Evolutionary conservation across 306 rosid species (phyloP).

Genomic region (Dryas octopetala): DNA sequence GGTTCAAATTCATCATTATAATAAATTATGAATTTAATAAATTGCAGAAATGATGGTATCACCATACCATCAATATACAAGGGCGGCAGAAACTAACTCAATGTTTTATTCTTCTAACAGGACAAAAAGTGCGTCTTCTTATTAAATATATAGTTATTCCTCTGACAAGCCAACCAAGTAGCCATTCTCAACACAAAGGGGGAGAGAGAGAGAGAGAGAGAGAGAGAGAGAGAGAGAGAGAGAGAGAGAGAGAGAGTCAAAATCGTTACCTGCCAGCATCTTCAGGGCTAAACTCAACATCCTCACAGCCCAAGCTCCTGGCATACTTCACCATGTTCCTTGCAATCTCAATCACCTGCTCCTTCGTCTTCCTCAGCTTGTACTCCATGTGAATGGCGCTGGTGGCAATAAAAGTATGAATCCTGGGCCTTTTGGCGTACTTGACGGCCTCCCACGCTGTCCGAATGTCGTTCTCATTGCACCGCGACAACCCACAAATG

Average conservation of each 20-base stretch:
- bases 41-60: background rate
- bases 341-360: constrained; percentile 69
- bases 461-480: constrained; percentile 76
- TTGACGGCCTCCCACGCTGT: constrained; percentile 94
- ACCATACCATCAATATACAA: background rate
- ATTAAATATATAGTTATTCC: background rate
- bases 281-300: constrained; percentile 94
- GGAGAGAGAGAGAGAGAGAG: too few species aligned
- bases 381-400: constrained; percentile 83
- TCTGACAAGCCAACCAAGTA: background rate
- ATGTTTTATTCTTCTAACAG: too few species aligned
- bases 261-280: constrained; percentile 87
- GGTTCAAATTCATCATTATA: background rate
- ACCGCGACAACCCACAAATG: constrained; percentile 81
- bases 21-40: too few species aligned
- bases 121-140: too few species aligned
- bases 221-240: background rate
- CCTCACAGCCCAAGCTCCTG: constrained; percentile 79
- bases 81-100: background rate
- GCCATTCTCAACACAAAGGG: background rate
- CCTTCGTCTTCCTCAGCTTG: constrained; percentile 71
- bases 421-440: constrained; percentile 71
- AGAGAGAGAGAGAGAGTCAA: background rate
- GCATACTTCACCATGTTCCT: constrained; percentile 76
- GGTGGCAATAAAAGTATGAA: constrained; percentile 91